phyloP scores from a whole-genome alignment of 2,329 filamentous ascomycete genomes.

The Cladophialophora chaetospira region DNA sequence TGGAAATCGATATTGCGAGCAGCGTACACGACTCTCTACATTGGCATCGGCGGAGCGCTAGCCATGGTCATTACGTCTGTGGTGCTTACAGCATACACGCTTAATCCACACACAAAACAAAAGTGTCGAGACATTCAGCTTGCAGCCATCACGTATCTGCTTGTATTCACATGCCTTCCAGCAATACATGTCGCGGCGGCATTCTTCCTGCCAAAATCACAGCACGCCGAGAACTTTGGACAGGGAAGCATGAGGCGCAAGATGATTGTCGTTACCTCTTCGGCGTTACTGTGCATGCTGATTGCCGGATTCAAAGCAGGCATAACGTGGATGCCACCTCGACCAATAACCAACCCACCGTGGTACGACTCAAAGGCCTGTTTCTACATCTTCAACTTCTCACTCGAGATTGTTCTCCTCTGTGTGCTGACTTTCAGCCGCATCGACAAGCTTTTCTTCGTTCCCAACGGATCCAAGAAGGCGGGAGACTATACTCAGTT shows the following conservation, averaged over 20 bases:
- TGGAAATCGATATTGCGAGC: conserved; percentile 61
- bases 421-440: conserved; percentile 65
- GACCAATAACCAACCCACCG: conserved; percentile 57
- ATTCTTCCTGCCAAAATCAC: conserved; percentile 47
- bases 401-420: conserved; percentile 70
- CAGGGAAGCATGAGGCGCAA: conserved; percentile 68
- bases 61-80: conserved; percentile 67
- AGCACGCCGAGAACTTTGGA: conserved; percentile 63
- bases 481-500: conserved; percentile 49
- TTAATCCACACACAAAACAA: conserved; percentile 51
- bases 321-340: conserved; percentile 55
- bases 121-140: conserved; percentile 66
- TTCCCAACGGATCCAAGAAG: conserved; percentile 61
- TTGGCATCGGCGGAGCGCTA: conserved; percentile 61
- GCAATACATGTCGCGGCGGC: conserved; percentile 57
- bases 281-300: conserved; percentile 62
- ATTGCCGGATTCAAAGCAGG: conserved; percentile 71
- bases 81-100: conserved; percentile 68
- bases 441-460: conserved; percentile 73
- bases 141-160: conserved; percentile 62
- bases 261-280: conserved; percentile 62
- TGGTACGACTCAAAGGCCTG: conserved; percentile 71
- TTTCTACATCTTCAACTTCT: conserved; percentile 80
- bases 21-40: conserved; percentile 61
- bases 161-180: conserved; percentile 67